Base-by-base conservation (phyloP, 805 yeast species). In the Lachancea quebecensis region DNA sequence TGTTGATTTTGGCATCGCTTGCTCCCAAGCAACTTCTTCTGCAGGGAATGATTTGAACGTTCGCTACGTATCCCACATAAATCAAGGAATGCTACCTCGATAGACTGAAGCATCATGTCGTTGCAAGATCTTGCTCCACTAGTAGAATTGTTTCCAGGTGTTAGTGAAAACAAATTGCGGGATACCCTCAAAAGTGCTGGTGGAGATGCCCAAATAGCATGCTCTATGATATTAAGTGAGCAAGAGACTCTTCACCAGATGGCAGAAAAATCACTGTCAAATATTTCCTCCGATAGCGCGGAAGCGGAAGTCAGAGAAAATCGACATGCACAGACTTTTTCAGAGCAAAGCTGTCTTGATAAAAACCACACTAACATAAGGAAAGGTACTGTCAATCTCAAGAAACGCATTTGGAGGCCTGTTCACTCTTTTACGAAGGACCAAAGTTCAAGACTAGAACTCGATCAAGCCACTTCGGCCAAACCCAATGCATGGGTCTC, bases 211-310 rank as follows among this genome's bases (percentile, higher is more conserved):
- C 54, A 55, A 18, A 39, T 50, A 18, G 59, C 64, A 9, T 49
- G 56, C 25, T 51, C 57, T 3, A 53, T 59, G 38, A 33, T 58
- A n/a, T 41, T 60, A n/a, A 51, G 59, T 34, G 62, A 55, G 29
- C 41, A 39, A 29, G 46, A 41, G 12, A 14, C 44, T n/a, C 10
- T 43, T 7, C 29, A 17, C 16, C 44, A 18, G 15, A 33, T 41
- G 32, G 25, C 29, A 28, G 28, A 33, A n/a, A 34, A 30, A 4
- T 30, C 14, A 4, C 14, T 30, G 8, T 30, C 33, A 4, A 30
- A 30, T 9, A 30, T 5, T 11, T 4, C 33, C 8, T 3, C 4
- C 33, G 14, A 7, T 21, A 4, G 25, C 25, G 6, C 16, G 4
- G 16, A 17, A 10, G 21, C 17, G 17, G n/a, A 35, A n/a, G 21